Percentiles rank a stretch among this genome's conserved stretches.
Evolutionary conservation across 805 yeast genomes (phyloP).

Genomic region (Wickerhamomyces chaumierensis): DNA sequence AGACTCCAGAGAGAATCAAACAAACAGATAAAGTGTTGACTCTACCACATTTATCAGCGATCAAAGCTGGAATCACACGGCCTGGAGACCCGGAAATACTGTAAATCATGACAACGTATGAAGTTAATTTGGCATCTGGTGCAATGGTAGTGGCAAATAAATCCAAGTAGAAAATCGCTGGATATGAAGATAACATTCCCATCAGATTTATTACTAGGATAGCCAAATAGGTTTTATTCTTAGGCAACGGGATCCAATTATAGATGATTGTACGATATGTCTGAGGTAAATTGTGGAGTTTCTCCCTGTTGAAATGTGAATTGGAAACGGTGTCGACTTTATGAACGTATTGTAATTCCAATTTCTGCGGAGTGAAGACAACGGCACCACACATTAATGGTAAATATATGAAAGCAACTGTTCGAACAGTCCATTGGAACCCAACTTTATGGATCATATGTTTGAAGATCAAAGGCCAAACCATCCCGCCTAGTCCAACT

Average conservation of each 20-base stretch:
- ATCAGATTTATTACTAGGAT: conserved; percentile 9
- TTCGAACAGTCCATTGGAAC: conserved; percentile 12
- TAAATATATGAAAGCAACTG: conserved; percentile 13
- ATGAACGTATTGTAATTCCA: conserved; percentile 6
- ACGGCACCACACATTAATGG: conserved; percentile 10
- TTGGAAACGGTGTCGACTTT: conserved; percentile 10
- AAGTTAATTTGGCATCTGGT: conserved; percentile 6
- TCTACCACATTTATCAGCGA: conserved; percentile 14
- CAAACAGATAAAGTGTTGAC: conserved; percentile 8
- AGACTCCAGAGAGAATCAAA: conserved; percentile 3
- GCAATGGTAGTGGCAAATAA: conserved; percentile 11
- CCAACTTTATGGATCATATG: conserved; percentile 9
- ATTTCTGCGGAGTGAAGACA: conserved; percentile 8
- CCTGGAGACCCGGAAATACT: conserved; percentile 16
- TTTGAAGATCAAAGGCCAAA: conserved; percentile 19
- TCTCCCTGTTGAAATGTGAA: conserved; percentile 6
- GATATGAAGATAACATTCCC: conserved; percentile 15
- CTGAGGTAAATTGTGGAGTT: conserved; percentile 5
- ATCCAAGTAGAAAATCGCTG: conserved; percentile 16
- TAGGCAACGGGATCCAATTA: conserved; percentile 7
- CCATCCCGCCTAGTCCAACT: conserved; percentile 41
- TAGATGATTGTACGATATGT: conserved; percentile 6
- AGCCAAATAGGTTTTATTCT: conserved; percentile 3
- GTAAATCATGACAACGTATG: conserved; percentile 12
- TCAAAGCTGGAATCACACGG: conserved; percentile 13